Conservation (phyloP, 441 rosid species). For the Adansonia grandidieri region DNA sequence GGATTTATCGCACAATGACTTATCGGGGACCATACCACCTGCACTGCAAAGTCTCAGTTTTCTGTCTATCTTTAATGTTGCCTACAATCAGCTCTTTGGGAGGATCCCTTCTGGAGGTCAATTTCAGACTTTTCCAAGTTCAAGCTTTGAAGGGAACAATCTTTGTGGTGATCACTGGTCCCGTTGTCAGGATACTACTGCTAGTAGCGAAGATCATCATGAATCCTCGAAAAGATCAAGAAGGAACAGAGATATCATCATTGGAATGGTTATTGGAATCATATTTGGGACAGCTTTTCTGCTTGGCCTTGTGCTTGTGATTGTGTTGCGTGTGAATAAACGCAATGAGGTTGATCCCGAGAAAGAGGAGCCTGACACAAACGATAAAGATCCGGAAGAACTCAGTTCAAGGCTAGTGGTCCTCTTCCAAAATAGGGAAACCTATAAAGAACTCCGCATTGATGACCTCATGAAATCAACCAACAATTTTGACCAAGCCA, state of each 20-base stretch:
- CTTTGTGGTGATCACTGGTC: conserved; percentile 72
- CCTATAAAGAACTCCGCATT: conserved; percentile 48
- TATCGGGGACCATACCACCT: conserved; percentile 63
- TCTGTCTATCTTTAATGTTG: conserved; percentile 72
- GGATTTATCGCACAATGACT: conserved; percentile 67
- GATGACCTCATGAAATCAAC: conserved; percentile 68
- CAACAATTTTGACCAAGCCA: conserved; percentile 63
- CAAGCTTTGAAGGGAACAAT: conserved; percentile 74
- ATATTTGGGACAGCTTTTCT: conserved; percentile 20
- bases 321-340: conserved; percentile 44
- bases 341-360: conserved; percentile 75
- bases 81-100: conserved; percentile 62
- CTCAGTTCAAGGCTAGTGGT: conserved; percentile 56
- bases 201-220: background rate
- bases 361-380: conserved; percentile 46
- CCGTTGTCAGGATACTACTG: conserved; percentile 31
- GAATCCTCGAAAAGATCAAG: conserved; percentile 14
- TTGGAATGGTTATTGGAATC: conserved; percentile 25
- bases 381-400: conserved; percentile 53
- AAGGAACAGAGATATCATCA: conserved; percentile 10
- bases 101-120: conserved; percentile 65
- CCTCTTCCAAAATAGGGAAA: conserved; percentile 62
- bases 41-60: conserved; percentile 59
- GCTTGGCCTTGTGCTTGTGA: conserved; percentile 9
- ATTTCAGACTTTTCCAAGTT: conserved; percentile 71